Percentiles rank a stretch among this genome's conserved stretches.
phyloP scores from a whole-genome alignment of 305 asterid species.

The Rubia tinctorum region DNA sequence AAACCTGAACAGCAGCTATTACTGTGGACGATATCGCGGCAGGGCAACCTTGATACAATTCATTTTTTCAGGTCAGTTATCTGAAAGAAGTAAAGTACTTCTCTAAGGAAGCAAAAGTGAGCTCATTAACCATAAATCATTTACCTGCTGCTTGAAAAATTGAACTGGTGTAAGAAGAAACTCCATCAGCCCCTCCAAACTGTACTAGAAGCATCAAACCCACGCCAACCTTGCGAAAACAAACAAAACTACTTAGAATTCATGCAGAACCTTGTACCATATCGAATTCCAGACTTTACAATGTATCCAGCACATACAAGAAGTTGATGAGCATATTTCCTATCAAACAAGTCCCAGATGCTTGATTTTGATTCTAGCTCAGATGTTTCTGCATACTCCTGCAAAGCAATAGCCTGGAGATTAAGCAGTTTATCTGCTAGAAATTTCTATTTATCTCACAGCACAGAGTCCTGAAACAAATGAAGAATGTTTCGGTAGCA shows the following conservation, averaged over 20 bases:
- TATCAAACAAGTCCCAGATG: slow-evolving; percentile 21
- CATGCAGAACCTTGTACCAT: neutral
- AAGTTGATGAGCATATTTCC: slow-evolving; percentile 27
- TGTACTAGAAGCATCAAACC: slow-evolving; percentile 28
- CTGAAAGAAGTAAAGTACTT: neutral
- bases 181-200: slow-evolving; percentile 14
- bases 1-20: slow-evolving; percentile 43
- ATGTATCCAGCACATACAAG: slow-evolving; percentile 20
- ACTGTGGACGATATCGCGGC: slow-evolving; percentile 30
- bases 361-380: slow-evolving; percentile 16
- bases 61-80: slow-evolving; percentile 7
- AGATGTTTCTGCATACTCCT: slow-evolving; percentile 25
- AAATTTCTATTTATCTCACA: neutral
- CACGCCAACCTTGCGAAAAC: slow-evolving; percentile 26
- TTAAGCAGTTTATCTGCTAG: neutral
- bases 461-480: neutral
- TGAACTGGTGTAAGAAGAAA: slow-evolving; percentile 10
- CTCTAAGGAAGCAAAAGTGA: neutral
- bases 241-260: neutral
- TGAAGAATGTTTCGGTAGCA: neutral
- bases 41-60: slow-evolving; percentile 28
- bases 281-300: neutral
- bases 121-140: slow-evolving; percentile 8
- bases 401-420: slow-evolving; percentile 8
- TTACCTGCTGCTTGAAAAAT: slow-evolving; percentile 52